Evolutionary conservation across 768 basidiomycete species (phyloP).

Genomic region (Panus rudis): DNA sequence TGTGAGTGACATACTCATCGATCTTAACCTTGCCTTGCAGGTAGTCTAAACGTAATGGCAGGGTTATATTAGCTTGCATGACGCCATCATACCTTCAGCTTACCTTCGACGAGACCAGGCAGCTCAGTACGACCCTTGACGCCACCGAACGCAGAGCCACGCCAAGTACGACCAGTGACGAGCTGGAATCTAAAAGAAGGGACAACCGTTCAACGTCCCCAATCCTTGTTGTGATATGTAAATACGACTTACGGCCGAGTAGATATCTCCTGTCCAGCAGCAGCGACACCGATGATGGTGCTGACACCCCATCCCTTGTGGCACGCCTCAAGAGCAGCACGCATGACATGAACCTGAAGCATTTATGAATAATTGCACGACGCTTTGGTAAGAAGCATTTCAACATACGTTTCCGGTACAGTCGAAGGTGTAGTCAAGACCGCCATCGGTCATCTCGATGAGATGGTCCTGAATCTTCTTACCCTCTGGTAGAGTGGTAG

Average conservation of each 20-base stretch:
- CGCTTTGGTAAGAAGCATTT: background rate
- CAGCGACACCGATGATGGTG: constrained; percentile 94
- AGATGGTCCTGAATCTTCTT: constrained; percentile 85
- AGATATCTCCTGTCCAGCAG: constrained; percentile 79
- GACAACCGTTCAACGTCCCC: constrained; percentile 1
- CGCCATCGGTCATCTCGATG: constrained; percentile 91
- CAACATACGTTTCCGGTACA: constrained; percentile 78
- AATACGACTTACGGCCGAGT: constrained; percentile 23
- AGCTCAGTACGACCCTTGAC: constrained; percentile 97
- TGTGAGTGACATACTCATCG: constrained; percentile 95
- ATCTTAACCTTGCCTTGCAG: constrained; percentile 76
- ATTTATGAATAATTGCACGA: background rate
- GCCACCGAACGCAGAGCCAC: constrained; percentile 93
- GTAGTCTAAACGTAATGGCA: constrained; percentile 52
- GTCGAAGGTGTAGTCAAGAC: constrained; percentile 95
- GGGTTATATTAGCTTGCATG: constrained; percentile 2
- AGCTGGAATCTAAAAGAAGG: constrained; percentile 45
- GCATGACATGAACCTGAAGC: constrained; percentile 80
- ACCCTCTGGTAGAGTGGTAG: constrained; percentile 62
- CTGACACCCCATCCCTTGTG: constrained; percentile 99
- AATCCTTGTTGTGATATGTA: background rate
- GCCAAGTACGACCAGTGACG: constrained; percentile 86
- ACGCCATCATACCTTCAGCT: constrained; percentile 8
- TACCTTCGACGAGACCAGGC: constrained; percentile 88
- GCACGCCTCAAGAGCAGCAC: constrained; percentile 93